Percentiles rank a stretch among this genome's conserved stretches.
phyloP scores from a whole-genome alignment of 148 eudicot species.

The Camellia granthamiana region DNA sequence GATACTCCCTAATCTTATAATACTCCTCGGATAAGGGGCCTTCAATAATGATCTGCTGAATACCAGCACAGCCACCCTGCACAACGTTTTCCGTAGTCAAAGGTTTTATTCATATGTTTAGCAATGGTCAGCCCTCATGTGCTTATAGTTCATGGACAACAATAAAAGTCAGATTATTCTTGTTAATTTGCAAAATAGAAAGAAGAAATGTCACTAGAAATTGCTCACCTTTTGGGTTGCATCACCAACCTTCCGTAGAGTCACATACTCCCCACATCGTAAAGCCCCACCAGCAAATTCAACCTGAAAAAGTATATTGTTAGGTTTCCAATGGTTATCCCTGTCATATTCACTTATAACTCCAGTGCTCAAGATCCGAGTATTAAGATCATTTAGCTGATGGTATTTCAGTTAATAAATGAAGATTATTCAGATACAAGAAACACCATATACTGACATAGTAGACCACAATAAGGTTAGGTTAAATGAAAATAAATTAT shows the following conservation, averaged over 20 bases:
- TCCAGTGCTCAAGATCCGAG: neutral
- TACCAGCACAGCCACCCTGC: constrained; percentile 74
- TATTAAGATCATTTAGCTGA: neutral
- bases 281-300: constrained; percentile 91
- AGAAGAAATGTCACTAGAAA: neutral
- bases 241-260: constrained; percentile 84
- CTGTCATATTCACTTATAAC: neutral
- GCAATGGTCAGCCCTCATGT: neutral
- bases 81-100: constrained; percentile 15
- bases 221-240: constrained; percentile 72
- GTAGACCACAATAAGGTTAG: neutral
- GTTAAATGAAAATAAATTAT: neutral
- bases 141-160: neutral
- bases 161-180: neutral
- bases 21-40: constrained; percentile 88
- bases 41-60: constrained; percentile 85
- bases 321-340: neutral
- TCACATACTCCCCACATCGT: constrained; percentile 86
- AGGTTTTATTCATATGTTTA: neutral
- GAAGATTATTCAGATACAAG: too few species aligned
- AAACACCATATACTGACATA: neutral
- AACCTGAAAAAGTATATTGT: constrained; percentile 42
- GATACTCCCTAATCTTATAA: constrained; percentile 74
- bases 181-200: neutral
- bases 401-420: neutral